These are phyloP conservation scores for Tetracladium maxilliforme DNA, from an alignment of 2,329 filamentous ascomycete genomes.

Conservation along the genomic window DNA sequence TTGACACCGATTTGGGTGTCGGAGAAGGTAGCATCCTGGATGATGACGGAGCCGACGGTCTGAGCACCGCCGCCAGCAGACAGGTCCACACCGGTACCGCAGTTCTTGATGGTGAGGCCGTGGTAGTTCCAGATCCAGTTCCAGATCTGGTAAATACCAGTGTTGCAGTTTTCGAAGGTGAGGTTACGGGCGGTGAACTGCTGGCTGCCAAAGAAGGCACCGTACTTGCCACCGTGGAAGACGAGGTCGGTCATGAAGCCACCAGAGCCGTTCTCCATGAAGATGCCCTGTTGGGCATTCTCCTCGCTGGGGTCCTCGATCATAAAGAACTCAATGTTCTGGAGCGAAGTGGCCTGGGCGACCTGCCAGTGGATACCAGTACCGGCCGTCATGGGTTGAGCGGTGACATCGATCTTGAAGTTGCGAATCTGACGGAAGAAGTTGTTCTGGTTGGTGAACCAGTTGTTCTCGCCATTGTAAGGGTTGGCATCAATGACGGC, in stretches of 20 bases:
- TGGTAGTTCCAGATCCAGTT: constrained; percentile 82
- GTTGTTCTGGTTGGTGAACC: constrained; percentile 70
- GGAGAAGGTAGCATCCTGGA: constrained; percentile 67
- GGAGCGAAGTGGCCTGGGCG: constrained; percentile 66
- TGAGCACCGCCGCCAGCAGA: constrained; percentile 46
- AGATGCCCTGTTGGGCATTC: constrained; percentile 63
- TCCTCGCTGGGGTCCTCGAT: constrained; percentile 43
- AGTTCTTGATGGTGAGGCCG: constrained; percentile 59
- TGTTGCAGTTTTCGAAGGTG: constrained; percentile 69
- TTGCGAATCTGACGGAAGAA: constrained; percentile 77
- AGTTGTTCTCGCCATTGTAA: constrained; percentile 57
- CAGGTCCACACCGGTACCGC: constrained; percentile 68
- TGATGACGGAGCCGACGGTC: constrained; percentile 71
- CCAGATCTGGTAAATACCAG: constrained; percentile 82
- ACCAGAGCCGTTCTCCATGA: constrained; percentile 75
- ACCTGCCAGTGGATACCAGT: constrained; percentile 77
- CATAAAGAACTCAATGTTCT: constrained; percentile 77
- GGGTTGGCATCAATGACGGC: constrained; percentile 82
- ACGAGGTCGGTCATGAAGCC: constrained; percentile 72
- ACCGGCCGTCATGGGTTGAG: constrained; percentile 41
- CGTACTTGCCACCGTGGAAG: constrained; percentile 70
- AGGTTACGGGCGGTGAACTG: constrained; percentile 79
- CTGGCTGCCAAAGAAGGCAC: constrained; percentile 71
- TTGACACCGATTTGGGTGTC: constrained; percentile 65
- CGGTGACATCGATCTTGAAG: constrained; percentile 63